phyloP scores from a whole-genome alignment of 192 early-diverging fungal genomes.

The Mortierella antarctica region DNA sequence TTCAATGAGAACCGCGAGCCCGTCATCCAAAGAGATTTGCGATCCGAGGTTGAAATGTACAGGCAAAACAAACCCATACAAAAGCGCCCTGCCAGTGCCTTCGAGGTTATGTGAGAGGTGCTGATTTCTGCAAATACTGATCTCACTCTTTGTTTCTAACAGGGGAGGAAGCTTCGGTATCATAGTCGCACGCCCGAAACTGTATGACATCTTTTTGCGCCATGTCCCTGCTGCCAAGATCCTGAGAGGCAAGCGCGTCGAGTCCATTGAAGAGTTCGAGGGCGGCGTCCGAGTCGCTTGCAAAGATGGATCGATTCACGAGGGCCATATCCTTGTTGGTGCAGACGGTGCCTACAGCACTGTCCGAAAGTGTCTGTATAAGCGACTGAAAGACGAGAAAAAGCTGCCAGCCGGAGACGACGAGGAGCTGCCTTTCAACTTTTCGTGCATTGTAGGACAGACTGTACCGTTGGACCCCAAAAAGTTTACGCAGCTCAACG shows the following conservation, averaged over 20 bases:
- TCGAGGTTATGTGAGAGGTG: too few species aligned
- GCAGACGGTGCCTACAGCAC: too few species aligned
- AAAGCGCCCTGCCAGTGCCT: too few species aligned
- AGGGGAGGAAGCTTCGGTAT: too few species aligned
- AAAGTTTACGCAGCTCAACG: constrained; percentile 8
- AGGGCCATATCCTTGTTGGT: constrained; percentile 18
- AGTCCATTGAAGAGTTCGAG: background rate
- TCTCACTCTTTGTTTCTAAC: too few species aligned
- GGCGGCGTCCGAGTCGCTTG: constrained; percentile 4
- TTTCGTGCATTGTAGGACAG: constrained; percentile 15
- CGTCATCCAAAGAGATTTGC: background rate
- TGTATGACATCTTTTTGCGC: too few species aligned
- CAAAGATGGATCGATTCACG: constrained; percentile 1
- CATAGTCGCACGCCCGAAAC: too few species aligned
- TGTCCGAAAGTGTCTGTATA: constrained; percentile 14
- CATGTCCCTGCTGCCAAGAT: too few species aligned
- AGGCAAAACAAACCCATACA: too few species aligned
- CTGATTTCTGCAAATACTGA: too few species aligned
- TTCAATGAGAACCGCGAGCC: constrained; percentile 2
- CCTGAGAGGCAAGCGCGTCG: too few species aligned
- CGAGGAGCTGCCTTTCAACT: background rate
- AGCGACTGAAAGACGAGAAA: background rate
- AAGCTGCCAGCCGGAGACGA: constrained; percentile 7
- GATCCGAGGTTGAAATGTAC: too few species aligned
- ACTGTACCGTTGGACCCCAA: constrained; percentile 8